Conservation (phyloP, 139 green algal species). For the Astrephomene gubernaculifera region DNA sequence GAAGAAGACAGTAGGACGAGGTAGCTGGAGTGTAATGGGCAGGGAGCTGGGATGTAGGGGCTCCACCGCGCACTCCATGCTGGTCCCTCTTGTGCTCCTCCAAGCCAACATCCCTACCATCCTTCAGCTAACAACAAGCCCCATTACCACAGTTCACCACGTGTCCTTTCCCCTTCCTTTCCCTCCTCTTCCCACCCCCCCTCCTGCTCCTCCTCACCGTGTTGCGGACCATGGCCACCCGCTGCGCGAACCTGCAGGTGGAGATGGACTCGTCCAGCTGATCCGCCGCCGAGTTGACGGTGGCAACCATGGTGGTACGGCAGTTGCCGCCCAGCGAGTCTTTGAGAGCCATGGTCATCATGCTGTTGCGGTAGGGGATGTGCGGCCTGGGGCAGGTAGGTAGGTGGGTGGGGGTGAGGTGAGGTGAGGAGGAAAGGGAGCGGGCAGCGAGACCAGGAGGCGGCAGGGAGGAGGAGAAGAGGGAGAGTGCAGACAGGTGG, state of each 20-base stretch:
- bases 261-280: slow-evolving; percentile 89
- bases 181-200: not conserved
- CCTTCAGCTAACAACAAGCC: too few species aligned
- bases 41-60: too few species aligned
- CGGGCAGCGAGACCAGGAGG: too few species aligned
- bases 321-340: slow-evolving; percentile 93
- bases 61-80: too few species aligned
- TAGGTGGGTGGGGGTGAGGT: not conserved
- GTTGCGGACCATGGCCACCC: slow-evolving; percentile 90
- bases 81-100: too few species aligned
- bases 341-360: slow-evolving; percentile 82
- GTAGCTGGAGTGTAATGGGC: too few species aligned
- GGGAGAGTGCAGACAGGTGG: not conserved
- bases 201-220: slow-evolving; percentile 51
- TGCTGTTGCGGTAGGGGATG: slow-evolving; percentile 92
- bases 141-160: too few species aligned
- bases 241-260: slow-evolving; percentile 94
- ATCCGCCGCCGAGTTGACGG: slow-evolving; percentile 59
- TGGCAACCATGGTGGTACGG: slow-evolving; percentile 86
- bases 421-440: not conserved
- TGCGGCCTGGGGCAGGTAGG: slow-evolving; percentile 61
- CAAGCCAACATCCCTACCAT: too few species aligned
- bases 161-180: too few species aligned
- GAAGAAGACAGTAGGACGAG: too few species aligned
- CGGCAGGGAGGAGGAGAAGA: not conserved